A percentile compares a stretch with the other conserved stretches of the same genome.
Conservation (phyloP, 805 yeast species). For the Candida golubevii region DNA sequence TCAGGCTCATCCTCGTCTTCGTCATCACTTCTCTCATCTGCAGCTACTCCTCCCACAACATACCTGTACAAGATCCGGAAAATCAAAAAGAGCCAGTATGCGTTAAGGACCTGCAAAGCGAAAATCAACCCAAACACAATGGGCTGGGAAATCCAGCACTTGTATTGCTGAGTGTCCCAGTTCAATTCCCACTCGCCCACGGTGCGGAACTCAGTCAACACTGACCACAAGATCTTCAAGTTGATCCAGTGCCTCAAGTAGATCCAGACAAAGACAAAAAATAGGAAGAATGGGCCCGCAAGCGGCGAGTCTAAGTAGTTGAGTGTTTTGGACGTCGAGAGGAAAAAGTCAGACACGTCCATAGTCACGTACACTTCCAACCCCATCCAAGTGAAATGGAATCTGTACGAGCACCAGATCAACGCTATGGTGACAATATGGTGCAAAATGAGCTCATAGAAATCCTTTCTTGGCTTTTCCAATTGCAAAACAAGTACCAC, state of each 20-base stretch:
- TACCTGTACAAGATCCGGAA: slow-evolving; percentile 71
- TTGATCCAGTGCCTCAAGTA: slow-evolving; percentile 88
- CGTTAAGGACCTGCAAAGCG: slow-evolving; percentile 80
- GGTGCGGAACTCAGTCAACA: slow-evolving; percentile 77
- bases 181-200: slow-evolving; percentile 79
- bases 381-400: slow-evolving; percentile 97
- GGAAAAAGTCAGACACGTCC: slow-evolving; percentile 92
- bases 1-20: slow-evolving; percentile 53
- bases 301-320: slow-evolving; percentile 73
- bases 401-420: slow-evolving; percentile 82
- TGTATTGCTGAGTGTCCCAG: slow-evolving; percentile 90
- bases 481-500: slow-evolving; percentile 75
- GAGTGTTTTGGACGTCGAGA: slow-evolving; percentile 78
- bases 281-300: slow-evolving; percentile 60
- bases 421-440: slow-evolving; percentile 88
- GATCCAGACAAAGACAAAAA: slow-evolving; percentile 73
- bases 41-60: slow-evolving; percentile 52
- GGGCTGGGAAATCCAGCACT: slow-evolving; percentile 92
- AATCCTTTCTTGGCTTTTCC: slow-evolving; percentile 95
- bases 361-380: slow-evolving; percentile 84
- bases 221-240: slow-evolving; percentile 75
- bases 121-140: slow-evolving; percentile 75
- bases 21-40: slow-evolving; percentile 85
- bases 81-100: slow-evolving; percentile 84
- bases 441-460: slow-evolving; percentile 84